A percentile compares a stretch with the other conserved stretches of the same genome.
Evolutionary conservation across 768 basidiomycete species (phyloP).

Genomic region (Tylopilus balloui): DNA sequence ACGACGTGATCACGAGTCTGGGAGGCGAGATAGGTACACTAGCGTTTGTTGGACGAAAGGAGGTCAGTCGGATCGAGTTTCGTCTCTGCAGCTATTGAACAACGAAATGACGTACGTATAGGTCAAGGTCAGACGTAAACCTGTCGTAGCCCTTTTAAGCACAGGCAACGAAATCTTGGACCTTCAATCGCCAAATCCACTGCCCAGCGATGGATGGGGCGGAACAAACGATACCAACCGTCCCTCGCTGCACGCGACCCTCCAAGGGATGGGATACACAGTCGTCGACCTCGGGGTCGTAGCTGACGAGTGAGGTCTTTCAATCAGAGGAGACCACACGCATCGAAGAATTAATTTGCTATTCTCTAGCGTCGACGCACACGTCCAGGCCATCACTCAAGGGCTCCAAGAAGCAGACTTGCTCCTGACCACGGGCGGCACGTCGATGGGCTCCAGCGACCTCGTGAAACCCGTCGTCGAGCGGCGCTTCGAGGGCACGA

Average conservation of each 20-base stretch:
- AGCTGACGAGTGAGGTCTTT: conserved; percentile 53
- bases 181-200: conserved; percentile 41
- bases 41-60: conserved; percentile 68
- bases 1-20: conserved; percentile 54
- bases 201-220: conserved; percentile 47
- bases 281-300: conserved; percentile 82
- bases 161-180: conserved; percentile 83
- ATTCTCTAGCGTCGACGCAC: conserved; percentile 46
- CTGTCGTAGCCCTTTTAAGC: conserved; percentile 74
- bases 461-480: conserved; percentile 87
- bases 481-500: conserved; percentile 63
- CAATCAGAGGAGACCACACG: not conserved
- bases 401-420: conserved; percentile 68
- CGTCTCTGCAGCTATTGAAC: not conserved
- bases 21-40: conserved; percentile 86
- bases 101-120: conserved; percentile 24
- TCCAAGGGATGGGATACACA: conserved; percentile 70
- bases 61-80: conserved; percentile 40
- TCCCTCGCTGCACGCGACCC: conserved; percentile 65
- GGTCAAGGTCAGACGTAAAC: conserved; percentile 69
- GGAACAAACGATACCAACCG: conserved; percentile 86
- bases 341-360: not conserved
- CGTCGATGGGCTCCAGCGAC: conserved; percentile 88
- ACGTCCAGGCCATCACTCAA: conserved; percentile 50
- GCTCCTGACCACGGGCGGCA: conserved; percentile 82